Evolutionary conservation across 2,329 filamentous ascomycete genomes (phyloP).

Genomic region (Neocatenulostroma microsporum): DNA sequence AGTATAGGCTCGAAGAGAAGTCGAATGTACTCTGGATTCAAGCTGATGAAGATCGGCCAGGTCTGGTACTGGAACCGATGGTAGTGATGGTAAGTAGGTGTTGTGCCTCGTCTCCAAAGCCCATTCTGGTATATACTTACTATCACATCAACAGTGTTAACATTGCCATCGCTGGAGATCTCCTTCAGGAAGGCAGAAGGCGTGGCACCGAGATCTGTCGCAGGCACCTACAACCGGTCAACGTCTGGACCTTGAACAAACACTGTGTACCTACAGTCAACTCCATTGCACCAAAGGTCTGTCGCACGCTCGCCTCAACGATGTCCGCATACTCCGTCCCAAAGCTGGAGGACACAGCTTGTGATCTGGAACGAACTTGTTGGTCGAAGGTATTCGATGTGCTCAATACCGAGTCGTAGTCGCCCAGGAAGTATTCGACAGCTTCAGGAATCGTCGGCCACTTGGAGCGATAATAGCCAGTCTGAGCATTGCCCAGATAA

Average conservation of each 20-base stretch:
- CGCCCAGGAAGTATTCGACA: constrained; percentile 15
- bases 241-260: too few species aligned
- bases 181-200: constrained; percentile 47
- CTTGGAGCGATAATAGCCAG: constrained; percentile 19
- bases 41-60: constrained; percentile 24
- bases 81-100: too few species aligned
- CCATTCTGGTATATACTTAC: too few species aligned
- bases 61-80: too few species aligned
- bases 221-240: too few species aligned
- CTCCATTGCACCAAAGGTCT: constrained; percentile 22
- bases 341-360: constrained; percentile 16
- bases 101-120: too few species aligned
- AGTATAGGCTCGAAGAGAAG: constrained; percentile 15
- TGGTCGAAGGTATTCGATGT: constrained; percentile 16
- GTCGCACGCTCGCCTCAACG: constrained; percentile 21
- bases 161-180: constrained; percentile 38
- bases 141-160: constrained; percentile 28
- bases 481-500: constrained; percentile 18
- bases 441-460: constrained; percentile 18
- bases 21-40: constrained; percentile 19
- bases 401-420: constrained; percentile 12
- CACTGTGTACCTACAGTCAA: constrained; percentile 14
- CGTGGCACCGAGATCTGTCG: constrained; percentile 12
- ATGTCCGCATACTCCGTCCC: constrained; percentile 24
- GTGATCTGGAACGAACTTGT: constrained; percentile 15